Evolutionary conservation across 1,284 basidiomycete species (phyloP).

Genomic region (Apiotrichum porosum): DNA sequence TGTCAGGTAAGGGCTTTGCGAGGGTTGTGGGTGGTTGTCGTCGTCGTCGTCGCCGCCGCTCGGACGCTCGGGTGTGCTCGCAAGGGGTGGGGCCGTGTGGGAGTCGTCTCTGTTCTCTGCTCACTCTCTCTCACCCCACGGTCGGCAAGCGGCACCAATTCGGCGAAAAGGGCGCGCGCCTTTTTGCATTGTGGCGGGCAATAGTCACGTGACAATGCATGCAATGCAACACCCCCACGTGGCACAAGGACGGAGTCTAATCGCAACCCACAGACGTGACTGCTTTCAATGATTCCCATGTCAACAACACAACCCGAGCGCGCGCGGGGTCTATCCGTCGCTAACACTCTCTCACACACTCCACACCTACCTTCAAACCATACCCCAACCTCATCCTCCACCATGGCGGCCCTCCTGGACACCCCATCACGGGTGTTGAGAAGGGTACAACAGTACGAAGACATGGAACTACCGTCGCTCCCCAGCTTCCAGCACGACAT

Average conservation of each 20-base stretch:
- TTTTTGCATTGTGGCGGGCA: too few relatives aligned
- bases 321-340: neutral
- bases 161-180: too few relatives aligned
- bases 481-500: conserved; percentile 41
- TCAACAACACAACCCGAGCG: conserved; percentile 2
- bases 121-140: too few relatives aligned
- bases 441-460: conserved; percentile 38
- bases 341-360: neutral
- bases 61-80: too few relatives aligned
- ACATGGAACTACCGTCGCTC: conserved; percentile 43
- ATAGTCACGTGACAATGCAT: too few relatives aligned
- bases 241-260: neutral
- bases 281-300: neutral
- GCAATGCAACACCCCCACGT: neutral
- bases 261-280: neutral
- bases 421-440: conserved; percentile 38
- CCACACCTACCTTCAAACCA: too few relatives aligned
- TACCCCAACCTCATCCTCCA: neutral
- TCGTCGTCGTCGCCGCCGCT: too few relatives aligned
- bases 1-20: neutral
- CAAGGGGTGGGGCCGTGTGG: too few relatives aligned
- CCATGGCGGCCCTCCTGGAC: conserved; percentile 32
- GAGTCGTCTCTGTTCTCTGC: too few relatives aligned
- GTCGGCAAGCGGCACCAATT: too few relatives aligned
- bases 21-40: too few relatives aligned